Conservation (phyloP, 1,284 basidiomycete species). For the Coniferiporia sulphurascens region DNA sequence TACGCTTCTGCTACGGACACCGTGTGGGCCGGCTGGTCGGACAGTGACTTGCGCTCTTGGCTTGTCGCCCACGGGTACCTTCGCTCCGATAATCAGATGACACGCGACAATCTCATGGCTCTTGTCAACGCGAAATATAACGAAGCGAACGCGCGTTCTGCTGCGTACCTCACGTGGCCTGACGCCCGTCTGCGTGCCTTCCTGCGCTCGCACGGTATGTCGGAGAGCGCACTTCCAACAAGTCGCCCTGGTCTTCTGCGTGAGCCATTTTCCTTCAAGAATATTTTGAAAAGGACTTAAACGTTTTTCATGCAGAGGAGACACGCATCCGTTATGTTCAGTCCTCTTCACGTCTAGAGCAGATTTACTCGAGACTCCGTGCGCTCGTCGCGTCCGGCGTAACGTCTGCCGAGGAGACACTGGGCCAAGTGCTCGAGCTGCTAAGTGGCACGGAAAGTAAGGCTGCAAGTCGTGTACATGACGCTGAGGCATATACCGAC, state of each 20-base stretch:
- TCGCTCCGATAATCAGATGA: constrained; percentile 59
- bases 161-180: constrained; percentile 81
- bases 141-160: constrained; percentile 36
- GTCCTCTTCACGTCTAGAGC: constrained; percentile 50
- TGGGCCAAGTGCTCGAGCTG: constrained; percentile 42
- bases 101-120: constrained; percentile 68
- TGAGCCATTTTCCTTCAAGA: constrained; percentile 28
- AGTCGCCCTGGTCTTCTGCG: constrained; percentile 68
- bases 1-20: constrained; percentile 68
- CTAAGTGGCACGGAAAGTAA: constrained; percentile 38
- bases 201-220: constrained; percentile 67
- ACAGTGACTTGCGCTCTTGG: constrained; percentile 74
- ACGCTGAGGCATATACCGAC: constrained; percentile 32
- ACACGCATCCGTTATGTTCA: constrained; percentile 76
- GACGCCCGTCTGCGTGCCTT: constrained; percentile 84
- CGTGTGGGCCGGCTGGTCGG: constrained; percentile 71
- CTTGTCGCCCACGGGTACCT: constrained; percentile 73
- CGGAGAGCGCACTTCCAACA: constrained; percentile 60
- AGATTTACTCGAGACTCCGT: constrained; percentile 51
- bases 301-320: constrained; percentile 45
- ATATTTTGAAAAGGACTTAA: background rate
- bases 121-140: constrained; percentile 62
- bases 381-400: constrained; percentile 60
- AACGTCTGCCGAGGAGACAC: constrained; percentile 63
- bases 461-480: constrained; percentile 27